Conservation (phyloP, 768 basidiomycete species). For the Psilocybe cyanescens region DNA sequence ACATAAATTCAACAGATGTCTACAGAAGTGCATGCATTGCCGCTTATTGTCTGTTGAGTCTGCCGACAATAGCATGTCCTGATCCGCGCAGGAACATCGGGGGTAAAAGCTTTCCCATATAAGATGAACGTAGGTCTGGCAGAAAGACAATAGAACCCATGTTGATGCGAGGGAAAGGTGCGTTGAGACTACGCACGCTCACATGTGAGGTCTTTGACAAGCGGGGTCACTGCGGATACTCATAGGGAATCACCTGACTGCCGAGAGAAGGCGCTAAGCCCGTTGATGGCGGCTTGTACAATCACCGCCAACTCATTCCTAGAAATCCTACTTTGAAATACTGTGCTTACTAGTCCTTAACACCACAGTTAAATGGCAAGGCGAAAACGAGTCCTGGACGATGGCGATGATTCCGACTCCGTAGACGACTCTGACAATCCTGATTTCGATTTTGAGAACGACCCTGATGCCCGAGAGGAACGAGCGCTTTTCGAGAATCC, state of each 20-base stretch:
- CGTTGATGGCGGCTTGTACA: too few species aligned
- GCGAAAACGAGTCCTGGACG: constrained; percentile 75
- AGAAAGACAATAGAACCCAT: constrained; percentile 15
- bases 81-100: constrained; percentile 21
- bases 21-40: constrained; percentile 9
- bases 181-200: not conserved
- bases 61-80: constrained; percentile 16
- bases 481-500: constrained; percentile 78
- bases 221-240: too few species aligned
- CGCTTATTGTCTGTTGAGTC: constrained; percentile 11
- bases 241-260: too few species aligned
- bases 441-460: constrained; percentile 48
- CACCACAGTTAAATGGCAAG: constrained; percentile 57
- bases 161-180: not conserved
- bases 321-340: not conserved
- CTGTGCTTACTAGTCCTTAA: not conserved
- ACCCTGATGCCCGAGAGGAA: constrained; percentile 72
- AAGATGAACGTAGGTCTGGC: not conserved
- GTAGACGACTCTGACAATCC: constrained; percentile 59
- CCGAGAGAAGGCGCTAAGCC: too few species aligned
- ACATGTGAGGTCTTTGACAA: too few species aligned
- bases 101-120: constrained; percentile 6
- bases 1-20: constrained; percentile 1
- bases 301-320: too few species aligned
- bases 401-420: constrained; percentile 76